Base-by-base conservation (phyloP, 2,329 filamentous ascomycete genomes). In the Emmonsiellopsis sp. region DNA sequence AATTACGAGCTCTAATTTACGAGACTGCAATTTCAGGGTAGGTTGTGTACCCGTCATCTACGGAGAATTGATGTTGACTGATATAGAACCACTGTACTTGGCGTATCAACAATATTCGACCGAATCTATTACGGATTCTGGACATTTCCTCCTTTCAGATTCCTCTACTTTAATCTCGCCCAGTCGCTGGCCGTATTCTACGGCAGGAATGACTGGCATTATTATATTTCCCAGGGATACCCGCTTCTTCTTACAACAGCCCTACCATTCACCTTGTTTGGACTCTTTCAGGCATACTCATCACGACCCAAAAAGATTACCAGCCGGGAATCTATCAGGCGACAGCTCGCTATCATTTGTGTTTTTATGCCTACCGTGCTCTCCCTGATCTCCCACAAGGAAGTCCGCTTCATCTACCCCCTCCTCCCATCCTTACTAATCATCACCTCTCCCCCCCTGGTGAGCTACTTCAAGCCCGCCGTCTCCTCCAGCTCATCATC, bases 331-430 rank as follows among this genome's bases (percentile, higher is more conserved):
- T 55, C 74, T 53, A 72, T 79, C 10, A 72, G 76, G 50, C 77
- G 76, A 52, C 77, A 79, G 37, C 72, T 91, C 7, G 76, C 82
- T 8, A 75, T 77, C 32, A 75, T 81, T 7, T 76, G 85, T 42
- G 58, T 84, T 52, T 69, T 81, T 32, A 86, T 85, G 54, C 72
- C 87, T 8, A 66, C 73, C 1, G 69, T 76, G 2, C 78, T 97
- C 35, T 95, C 89, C 1, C 65, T 87, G 46, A 87, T 97, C 60
- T 84, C 89, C 1, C 93, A 98, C 73, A 98, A 98, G 69, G 93
- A 98, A 76, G 88, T 95, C 62, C 89, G 93, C 63, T 98, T 98
- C 74, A 87, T 97, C 60, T 95, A 95, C 64, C 92, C 93, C 1
- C 79, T 98, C 15, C 79, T 97, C 1, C 92, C 93, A 1, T 79